Evolutionary conservation across 768 basidiomycete genomes (phyloP).

Genomic region (Leccinellum albellum): DNA sequence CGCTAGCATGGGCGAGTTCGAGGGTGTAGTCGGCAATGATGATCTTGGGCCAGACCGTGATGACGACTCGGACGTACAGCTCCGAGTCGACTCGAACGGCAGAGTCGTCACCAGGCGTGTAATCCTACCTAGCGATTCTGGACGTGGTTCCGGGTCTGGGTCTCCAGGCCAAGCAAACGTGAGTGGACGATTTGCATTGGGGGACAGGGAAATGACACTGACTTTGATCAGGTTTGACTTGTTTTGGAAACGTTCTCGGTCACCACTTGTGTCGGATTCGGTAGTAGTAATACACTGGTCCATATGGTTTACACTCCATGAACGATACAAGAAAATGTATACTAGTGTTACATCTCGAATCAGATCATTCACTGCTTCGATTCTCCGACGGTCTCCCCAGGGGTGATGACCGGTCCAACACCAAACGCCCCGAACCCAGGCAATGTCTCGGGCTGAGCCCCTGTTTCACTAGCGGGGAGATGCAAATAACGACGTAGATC

Average conservation of each 20-base stretch:
- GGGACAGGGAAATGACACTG: too few relatives aligned
- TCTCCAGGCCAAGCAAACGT: too few relatives aligned
- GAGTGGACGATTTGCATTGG: too few relatives aligned
- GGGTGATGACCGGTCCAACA: conserved; percentile 21
- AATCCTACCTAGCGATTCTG: not conserved
- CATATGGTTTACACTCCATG: not conserved
- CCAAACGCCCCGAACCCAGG: conserved; percentile 30
- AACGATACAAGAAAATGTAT: conserved; percentile 4
- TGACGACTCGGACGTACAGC: not conserved
- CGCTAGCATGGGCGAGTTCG: conserved; percentile 30
- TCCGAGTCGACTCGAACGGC: conserved; percentile 25
- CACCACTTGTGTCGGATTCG: not conserved
- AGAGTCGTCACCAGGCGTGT: conserved; percentile 20
- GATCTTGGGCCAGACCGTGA: conserved; percentile 27
- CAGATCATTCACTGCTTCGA: not conserved
- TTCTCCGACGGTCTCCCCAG: conserved; percentile 28
- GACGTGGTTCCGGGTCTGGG: not conserved
- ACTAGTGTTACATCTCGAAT: not conserved
- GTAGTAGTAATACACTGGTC: not conserved
- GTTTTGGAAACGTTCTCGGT: not conserved
- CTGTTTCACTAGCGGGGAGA: conserved; percentile 20
- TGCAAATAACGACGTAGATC: conserved; percentile 1
- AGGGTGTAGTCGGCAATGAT: conserved; percentile 27
- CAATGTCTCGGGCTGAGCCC: conserved; percentile 18
- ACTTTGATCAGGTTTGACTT: conserved; percentile 11